Conservation (phyloP, 2,329 filamentous ascomycete genomes). For the Blastomyces emzantsi region DNA sequence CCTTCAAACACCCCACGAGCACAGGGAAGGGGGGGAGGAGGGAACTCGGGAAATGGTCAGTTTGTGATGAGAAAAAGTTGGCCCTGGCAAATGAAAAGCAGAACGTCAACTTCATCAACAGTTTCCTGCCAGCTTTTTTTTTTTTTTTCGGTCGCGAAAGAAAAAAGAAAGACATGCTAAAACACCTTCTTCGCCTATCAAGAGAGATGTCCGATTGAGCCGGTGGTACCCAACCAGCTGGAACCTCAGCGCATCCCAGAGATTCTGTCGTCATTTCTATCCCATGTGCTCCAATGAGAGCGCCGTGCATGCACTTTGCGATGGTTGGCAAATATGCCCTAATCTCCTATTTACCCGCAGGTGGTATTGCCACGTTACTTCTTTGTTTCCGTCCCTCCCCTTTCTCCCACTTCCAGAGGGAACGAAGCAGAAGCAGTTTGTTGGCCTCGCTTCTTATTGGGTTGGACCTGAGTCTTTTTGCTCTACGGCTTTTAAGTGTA, state of each 20-base stretch:
- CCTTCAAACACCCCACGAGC: background rate
- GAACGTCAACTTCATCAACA: background rate
- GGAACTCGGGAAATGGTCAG: background rate
- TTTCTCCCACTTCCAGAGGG: background rate
- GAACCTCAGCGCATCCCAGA: slow-evolving; percentile 7
- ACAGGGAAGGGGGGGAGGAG: background rate
- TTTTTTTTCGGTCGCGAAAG: background rate
- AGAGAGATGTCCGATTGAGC: background rate
- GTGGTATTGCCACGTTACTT: slow-evolving; percentile 3
- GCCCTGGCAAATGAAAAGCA: slow-evolving; percentile 1
- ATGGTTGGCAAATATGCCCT: background rate
- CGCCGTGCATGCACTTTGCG: background rate
- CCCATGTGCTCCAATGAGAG: slow-evolving; percentile 1
- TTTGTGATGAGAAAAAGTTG: background rate
- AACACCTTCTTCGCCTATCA: background rate
- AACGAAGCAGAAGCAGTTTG: background rate
- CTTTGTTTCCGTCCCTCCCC: background rate
- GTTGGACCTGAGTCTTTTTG: background rate
- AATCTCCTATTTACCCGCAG: background rate
- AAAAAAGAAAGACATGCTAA: background rate
- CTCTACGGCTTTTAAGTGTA: background rate
- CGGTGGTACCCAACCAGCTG: slow-evolving; percentile 9
- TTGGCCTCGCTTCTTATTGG: background rate
- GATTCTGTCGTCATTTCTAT: slow-evolving; percentile 4
- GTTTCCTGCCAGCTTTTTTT: background rate